A percentile compares a stretch with the other conserved stretches of the same genome.
phyloP scores from a whole-genome alignment of 2,329 filamentous ascomycete genomes.

The Pseudogymnoascus verrucosus region DNA sequence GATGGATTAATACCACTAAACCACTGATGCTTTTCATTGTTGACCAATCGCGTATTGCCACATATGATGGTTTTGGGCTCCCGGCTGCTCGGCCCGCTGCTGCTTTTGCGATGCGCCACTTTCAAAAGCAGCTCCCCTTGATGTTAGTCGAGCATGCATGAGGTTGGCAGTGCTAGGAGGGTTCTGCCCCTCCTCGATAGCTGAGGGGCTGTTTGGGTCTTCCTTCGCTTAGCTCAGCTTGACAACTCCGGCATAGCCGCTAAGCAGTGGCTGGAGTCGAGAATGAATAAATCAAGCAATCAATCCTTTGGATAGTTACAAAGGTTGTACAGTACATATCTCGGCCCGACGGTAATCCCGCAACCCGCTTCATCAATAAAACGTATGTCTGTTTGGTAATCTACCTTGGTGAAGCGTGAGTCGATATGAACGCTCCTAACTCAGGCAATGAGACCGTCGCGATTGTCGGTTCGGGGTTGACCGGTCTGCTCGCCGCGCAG shows the following conservation, averaged over 20 bases:
- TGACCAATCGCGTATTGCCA: too few species aligned
- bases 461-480: slow-evolving; percentile 33
- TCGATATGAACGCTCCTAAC: neutral
- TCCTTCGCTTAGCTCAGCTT: too few species aligned
- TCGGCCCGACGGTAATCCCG: neutral
- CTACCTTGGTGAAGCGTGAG: neutral
- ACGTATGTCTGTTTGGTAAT: neutral
- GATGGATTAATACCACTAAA: too few species aligned
- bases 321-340: neutral
- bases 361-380: neutral
- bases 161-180: too few species aligned
- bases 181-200: too few species aligned
- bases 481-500: slow-evolving; percentile 32
- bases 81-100: too few species aligned
- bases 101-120: too few species aligned
- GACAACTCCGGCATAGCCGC: neutral
- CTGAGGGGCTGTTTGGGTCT: too few species aligned
- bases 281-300: neutral
- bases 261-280: neutral
- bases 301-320: neutral
- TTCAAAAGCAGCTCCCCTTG: too few species aligned
- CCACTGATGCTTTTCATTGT: too few species aligned
- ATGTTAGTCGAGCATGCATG: too few species aligned
- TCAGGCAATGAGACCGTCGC: slow-evolving; percentile 18
- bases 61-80: too few species aligned